These are phyloP conservation scores for Colletotrichum sp. DNA, from an alignment of 2,329 filamentous ascomycete species.

Conservation along the genomic window DNA sequence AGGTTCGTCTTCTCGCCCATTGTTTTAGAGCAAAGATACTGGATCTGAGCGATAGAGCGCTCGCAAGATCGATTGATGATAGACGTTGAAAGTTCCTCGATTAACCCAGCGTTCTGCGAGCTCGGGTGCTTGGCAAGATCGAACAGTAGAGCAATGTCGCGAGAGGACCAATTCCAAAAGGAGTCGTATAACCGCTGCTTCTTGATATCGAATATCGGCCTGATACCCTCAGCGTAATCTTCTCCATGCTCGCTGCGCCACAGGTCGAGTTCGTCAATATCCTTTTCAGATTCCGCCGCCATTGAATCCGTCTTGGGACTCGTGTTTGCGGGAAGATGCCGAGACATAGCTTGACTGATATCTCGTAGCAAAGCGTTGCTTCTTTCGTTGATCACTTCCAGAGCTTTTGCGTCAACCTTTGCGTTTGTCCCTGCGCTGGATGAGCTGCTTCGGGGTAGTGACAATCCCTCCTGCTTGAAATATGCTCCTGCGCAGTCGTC, in stretches of 20 bases:
- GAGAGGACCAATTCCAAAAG: conserved; percentile 98
- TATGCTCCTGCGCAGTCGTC: neutral
- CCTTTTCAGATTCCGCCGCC: neutral
- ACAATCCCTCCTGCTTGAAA: neutral
- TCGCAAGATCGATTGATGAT: conserved; percentile 99
- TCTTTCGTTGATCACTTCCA: conserved; percentile 66
- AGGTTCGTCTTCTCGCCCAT: conserved; percentile 93
- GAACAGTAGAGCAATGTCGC: conserved; percentile 58
- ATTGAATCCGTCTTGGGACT: conserved; percentile 47
- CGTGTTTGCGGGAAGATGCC: neutral
- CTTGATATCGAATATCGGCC: conserved; percentile 88
- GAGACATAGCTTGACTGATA: neutral
- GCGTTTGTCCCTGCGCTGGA: conserved; percentile 58
- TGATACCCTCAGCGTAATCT: conserved; percentile 92
- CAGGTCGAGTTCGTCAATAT: conserved; percentile 79
- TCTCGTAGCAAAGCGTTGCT: neutral
- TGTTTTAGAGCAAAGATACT: conserved; percentile 97
- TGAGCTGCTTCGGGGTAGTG: neutral
- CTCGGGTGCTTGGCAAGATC: neutral
- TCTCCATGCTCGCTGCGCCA: conserved; percentile 97
- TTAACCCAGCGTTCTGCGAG: neutral
- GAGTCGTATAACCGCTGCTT: conserved; percentile 98
- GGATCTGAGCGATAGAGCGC: conserved; percentile 95
- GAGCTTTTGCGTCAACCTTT: conserved; percentile 88
- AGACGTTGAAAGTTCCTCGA: conserved; percentile 77